Base-by-base conservation (phyloP, 495 filamentous ascomycete genomes). In the Hyaloscypha bicolor region DNA sequence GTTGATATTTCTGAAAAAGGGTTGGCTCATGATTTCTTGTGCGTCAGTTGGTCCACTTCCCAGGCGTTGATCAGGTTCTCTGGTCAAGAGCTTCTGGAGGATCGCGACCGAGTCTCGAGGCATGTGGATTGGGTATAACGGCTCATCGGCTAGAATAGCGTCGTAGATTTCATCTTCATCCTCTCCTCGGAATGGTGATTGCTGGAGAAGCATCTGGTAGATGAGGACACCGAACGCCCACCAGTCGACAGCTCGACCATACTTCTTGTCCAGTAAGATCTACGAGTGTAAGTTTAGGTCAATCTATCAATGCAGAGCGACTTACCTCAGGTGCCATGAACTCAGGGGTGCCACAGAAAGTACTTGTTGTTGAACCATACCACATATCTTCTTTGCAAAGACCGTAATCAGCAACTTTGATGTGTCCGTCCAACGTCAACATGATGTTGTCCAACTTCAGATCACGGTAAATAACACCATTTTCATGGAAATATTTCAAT, bases 161-260 rank as follows among this genome's bases (percentile, higher is more conserved):
- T 99, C 95, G 85, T 99, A 99, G 69, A 99, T 99, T 79, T 99
- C 95, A 79, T 99, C 95, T 75, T 99, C 95, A 75, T 99, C 95
- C 76, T 99, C 95, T 73, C 95, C 95, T 75, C 95, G 91, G 91
- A 99, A 99, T 4, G 95, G 95, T 30, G 94, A 97, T 75, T 99
- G 95, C 74, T 99, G 95, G 51, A 99, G 87, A 53, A 99, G 89
- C 95, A 99, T 99, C 81, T 99, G 95, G 78, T 99, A 99, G 69
- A 99, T 99, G 67, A 99, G 82, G 39, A 99, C 95, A 73, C 95
- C 95, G 77, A 99, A 99, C n/a, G 95, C 95, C 95, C 95, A 99
- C 95, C 95, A 99, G 77, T 99, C 95, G 65, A 99, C 95, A n/a
- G 95, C 94, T 60, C 95, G 89, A 48, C 94, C 95, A 76, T 98